Percentiles rank a stretch among this genome's conserved stretches.
These are phyloP conservation scores for Tuber aestivum DNA, from an alignment of 495 filamentous ascomycete species.

Conservation along the genomic window DNA sequence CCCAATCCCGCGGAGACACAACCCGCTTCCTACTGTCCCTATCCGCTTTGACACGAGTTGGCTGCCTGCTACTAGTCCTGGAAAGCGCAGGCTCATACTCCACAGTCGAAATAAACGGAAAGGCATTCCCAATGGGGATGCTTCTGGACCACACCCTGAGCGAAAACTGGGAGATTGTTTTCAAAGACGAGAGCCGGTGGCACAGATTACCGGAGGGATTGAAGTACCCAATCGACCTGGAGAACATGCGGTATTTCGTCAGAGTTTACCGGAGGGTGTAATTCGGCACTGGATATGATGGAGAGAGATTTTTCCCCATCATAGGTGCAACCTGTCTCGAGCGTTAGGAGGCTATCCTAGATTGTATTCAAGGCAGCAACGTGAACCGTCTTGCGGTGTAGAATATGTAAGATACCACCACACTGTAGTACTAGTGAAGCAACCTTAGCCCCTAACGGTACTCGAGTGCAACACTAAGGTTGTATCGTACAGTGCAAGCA, in stretches of 20 bases:
- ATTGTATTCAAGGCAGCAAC: neutral
- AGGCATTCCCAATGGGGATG: slow-evolving; percentile 89
- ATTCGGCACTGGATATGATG: neutral
- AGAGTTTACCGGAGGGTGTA: slow-evolving; percentile 35
- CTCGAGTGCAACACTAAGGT: too few species aligned
- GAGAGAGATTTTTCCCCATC: neutral
- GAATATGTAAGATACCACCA: neutral
- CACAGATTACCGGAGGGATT: slow-evolving; percentile 64
- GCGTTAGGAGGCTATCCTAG: neutral
- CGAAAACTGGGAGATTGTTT: slow-evolving; percentile 62
- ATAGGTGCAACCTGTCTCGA: neutral
- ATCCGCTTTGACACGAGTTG: slow-evolving; percentile 51
- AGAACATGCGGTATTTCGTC: slow-evolving; percentile 77
- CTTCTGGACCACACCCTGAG: slow-evolving; percentile 73
- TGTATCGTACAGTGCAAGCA: neutral
- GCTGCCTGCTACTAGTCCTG: slow-evolving; percentile 71
- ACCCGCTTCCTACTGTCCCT: slow-evolving; percentile 67
- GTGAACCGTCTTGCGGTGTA: neutral
- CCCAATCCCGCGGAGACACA: slow-evolving; percentile 62
- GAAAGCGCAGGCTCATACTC: slow-evolving; percentile 93
- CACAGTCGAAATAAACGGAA: slow-evolving; percentile 61
- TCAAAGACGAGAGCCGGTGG: slow-evolving; percentile 72
- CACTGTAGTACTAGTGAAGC: neutral
- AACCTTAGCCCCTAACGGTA: neutral
- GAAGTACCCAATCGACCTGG: slow-evolving; percentile 74